These are phyloP conservation scores for Paramyrothecium sp. DNA, from an alignment of 2,329 filamentous ascomycete genomes.

Conservation along the genomic window DNA sequence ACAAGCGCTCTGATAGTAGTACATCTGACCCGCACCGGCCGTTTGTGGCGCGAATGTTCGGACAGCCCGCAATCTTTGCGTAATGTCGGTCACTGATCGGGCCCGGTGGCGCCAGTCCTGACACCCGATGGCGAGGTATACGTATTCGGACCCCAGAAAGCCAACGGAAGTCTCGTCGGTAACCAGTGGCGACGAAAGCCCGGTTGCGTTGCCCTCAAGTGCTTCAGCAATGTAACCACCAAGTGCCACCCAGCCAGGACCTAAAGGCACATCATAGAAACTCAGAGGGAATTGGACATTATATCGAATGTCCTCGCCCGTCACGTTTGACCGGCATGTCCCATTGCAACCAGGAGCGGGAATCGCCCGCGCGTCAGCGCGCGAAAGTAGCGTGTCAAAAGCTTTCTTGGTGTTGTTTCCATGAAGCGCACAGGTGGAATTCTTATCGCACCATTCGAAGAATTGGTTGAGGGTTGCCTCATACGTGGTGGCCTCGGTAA, in stretches of 20 bases:
- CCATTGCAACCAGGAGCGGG: slow-evolving; percentile 6
- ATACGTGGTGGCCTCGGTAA: slow-evolving; percentile 12
- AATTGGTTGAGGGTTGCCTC: slow-evolving; percentile 16
- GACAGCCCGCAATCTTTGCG: slow-evolving; percentile 8
- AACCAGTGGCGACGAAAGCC: slow-evolving; percentile 9
- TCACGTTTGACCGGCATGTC: slow-evolving; percentile 14
- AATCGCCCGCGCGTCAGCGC: slow-evolving; percentile 11
- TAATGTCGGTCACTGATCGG: slow-evolving; percentile 8
- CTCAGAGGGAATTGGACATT: slow-evolving; percentile 9
- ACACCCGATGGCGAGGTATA: slow-evolving; percentile 17
- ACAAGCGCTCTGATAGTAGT: slow-evolving; percentile 13
- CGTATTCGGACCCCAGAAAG: slow-evolving; percentile 2
- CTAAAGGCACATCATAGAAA: slow-evolving; percentile 9
- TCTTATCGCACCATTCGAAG: slow-evolving; percentile 18
- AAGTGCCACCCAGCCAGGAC: slow-evolving; percentile 12
- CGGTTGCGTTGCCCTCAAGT: slow-evolving; percentile 15
- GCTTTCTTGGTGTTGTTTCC: slow-evolving; percentile 12
- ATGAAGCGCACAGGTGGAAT: slow-evolving; percentile 14
- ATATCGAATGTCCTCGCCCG: slow-evolving; percentile 18
- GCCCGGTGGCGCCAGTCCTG: slow-evolving; percentile 18
- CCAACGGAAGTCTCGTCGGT: not conserved
- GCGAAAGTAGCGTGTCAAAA: slow-evolving; percentile 12
- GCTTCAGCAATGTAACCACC: slow-evolving; percentile 12
- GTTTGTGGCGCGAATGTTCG: slow-evolving; percentile 14
- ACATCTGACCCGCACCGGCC: slow-evolving; percentile 11